Evolutionary conservation across 768 basidiomycete species (phyloP).

Genomic region (Tremella yokohamensis): DNA sequence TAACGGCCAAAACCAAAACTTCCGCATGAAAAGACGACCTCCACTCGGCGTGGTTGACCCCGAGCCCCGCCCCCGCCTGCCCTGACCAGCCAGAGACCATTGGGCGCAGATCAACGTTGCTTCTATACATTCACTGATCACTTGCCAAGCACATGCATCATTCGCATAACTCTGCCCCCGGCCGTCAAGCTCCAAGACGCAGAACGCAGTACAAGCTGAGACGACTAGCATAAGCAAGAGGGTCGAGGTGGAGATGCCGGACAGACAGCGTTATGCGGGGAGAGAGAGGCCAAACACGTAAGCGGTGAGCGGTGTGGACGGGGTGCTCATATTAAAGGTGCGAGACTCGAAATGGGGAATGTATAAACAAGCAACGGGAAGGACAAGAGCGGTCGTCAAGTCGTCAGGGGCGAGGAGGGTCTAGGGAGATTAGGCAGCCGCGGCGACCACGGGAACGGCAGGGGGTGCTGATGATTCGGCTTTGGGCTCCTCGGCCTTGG

Average conservation of each 20-base stretch:
- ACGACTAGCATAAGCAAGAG: constrained; percentile 1
- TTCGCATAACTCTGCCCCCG: neutral
- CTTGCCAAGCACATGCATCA: constrained; percentile 6
- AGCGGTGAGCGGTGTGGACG: constrained; percentile 1
- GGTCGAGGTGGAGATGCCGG: neutral
- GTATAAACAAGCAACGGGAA: constrained; percentile 4
- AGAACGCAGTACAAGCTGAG: too few relatives aligned
- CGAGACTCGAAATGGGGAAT: constrained; percentile 1
- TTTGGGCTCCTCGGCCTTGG: constrained; percentile 7
- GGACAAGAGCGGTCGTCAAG: constrained; percentile 59
- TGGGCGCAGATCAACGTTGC: neutral
- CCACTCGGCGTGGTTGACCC: too few relatives aligned
- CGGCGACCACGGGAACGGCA: constrained; percentile 65
- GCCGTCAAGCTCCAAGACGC: neutral
- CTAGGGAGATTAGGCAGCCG: constrained; percentile 62
- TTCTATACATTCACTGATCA: neutral
- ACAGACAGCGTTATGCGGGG: constrained; percentile 1
- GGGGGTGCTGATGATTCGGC: constrained; percentile 24
- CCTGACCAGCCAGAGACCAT: neutral
- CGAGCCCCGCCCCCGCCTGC: neutral
- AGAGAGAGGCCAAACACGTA: constrained; percentile 3
- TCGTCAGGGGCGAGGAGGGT: constrained; percentile 44
- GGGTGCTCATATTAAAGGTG: constrained; percentile 9
- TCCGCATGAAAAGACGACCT: too few relatives aligned
- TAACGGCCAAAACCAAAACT: too few relatives aligned